These are phyloP conservation scores for Pisolithus tinctorius DNA, from an alignment of 768 basidiomycete species.

Conservation along the genomic window DNA sequence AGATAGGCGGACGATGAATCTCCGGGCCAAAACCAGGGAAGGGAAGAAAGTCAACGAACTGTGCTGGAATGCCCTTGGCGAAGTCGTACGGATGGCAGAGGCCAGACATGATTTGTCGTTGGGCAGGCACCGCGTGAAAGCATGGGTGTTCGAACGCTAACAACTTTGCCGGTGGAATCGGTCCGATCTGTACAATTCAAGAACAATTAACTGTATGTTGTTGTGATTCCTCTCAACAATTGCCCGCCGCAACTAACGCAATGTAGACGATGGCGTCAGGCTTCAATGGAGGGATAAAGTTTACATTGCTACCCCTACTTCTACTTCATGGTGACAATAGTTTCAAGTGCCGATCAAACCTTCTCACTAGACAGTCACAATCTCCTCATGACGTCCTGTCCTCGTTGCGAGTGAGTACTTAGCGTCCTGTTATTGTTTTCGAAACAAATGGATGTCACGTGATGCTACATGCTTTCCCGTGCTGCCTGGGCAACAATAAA, in stretches of 20 bases:
- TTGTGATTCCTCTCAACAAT: background rate
- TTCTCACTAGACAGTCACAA: too few relatives aligned
- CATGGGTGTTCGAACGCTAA: conserved; percentile 13
- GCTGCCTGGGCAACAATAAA: too few relatives aligned
- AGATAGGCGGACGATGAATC: conserved; percentile 9
- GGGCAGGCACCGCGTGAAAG: conserved; percentile 36
- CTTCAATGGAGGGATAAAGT: too few relatives aligned
- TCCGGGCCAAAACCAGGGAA: conserved; percentile 14
- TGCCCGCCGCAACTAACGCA: too few relatives aligned
- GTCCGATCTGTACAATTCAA: background rate
- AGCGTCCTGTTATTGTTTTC: too few relatives aligned
- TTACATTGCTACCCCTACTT: too few relatives aligned
- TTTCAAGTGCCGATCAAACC: too few relatives aligned
- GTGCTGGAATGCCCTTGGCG: conserved; percentile 43
- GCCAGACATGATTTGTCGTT: conserved; percentile 43
- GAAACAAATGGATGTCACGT: conserved; percentile 13
- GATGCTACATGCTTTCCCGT: conserved; percentile 1
- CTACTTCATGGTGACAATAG: too few relatives aligned
- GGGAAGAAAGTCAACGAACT: conserved; percentile 27
- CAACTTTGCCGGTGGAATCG: background rate
- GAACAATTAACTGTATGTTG: background rate
- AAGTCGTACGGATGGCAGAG: conserved; percentile 56
- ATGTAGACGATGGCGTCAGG: too few relatives aligned
- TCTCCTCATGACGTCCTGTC: too few relatives aligned
- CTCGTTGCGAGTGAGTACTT: too few relatives aligned